Conservation (phyloP, 495 filamentous ascomycete species). For the Penicillium odoratum region DNA sequence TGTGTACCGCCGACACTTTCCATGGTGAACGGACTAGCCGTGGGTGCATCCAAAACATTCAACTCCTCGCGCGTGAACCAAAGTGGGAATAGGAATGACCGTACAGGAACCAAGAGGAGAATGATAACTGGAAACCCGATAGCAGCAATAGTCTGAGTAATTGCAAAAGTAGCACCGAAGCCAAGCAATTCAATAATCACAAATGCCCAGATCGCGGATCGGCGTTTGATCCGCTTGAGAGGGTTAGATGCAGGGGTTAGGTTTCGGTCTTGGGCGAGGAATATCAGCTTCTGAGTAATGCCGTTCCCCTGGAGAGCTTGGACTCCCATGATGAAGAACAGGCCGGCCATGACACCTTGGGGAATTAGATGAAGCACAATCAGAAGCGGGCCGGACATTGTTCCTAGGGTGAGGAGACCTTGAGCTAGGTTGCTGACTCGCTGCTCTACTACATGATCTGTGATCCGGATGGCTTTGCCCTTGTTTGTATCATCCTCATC, state of each 20-base stretch:
- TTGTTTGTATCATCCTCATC: slow-evolving; percentile 60
- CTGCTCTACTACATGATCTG: slow-evolving; percentile 84
- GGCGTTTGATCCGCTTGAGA: slow-evolving; percentile 60
- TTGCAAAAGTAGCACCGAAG: slow-evolving; percentile 88
- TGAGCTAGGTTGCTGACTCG: slow-evolving; percentile 83
- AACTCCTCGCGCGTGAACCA: slow-evolving; percentile 72
- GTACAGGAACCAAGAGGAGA: slow-evolving; percentile 71
- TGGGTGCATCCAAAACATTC: slow-evolving; percentile 69
- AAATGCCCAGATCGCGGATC: slow-evolving; percentile 70
- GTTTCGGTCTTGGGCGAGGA: slow-evolving; percentile 64
- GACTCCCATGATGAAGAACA: slow-evolving; percentile 94
- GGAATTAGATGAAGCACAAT: slow-evolving; percentile 83
- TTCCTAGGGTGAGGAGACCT: slow-evolving; percentile 79
- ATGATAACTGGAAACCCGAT: slow-evolving; percentile 94
- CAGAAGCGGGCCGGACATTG: slow-evolving; percentile 85
- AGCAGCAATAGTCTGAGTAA: slow-evolving; percentile 91
- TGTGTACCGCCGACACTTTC: slow-evolving; percentile 76
- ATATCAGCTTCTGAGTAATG: slow-evolving; percentile 79
- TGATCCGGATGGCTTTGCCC: slow-evolving; percentile 59
- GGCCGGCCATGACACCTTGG: slow-evolving; percentile 80
- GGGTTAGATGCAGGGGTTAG: slow-evolving; percentile 68
- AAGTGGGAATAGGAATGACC: slow-evolving; percentile 70
- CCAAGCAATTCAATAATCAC: slow-evolving; percentile 74
- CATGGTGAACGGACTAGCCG: slow-evolving; percentile 83
- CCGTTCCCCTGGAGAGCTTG: slow-evolving; percentile 80